These are phyloP conservation scores for Alternaria sp. DNA, from an alignment of 2,329 filamentous ascomycete species.

Conservation along the genomic window DNA sequence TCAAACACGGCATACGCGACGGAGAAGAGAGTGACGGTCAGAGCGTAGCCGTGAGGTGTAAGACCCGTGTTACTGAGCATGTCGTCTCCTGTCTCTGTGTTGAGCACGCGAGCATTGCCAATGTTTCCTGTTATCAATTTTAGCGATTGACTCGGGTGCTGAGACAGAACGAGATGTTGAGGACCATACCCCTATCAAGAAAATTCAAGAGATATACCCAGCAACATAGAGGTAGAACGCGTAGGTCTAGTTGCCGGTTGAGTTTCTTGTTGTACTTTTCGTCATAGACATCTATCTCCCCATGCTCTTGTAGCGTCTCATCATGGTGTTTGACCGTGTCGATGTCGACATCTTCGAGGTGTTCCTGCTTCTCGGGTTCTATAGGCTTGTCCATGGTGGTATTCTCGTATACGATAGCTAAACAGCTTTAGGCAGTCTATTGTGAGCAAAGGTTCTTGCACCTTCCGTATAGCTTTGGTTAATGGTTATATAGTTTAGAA, in stretches of 20 bases:
- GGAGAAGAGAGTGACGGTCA: slow-evolving; percentile 27
- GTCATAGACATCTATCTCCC: background rate
- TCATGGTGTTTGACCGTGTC: background rate
- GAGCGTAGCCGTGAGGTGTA: slow-evolving; percentile 60
- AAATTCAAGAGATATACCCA: slow-evolving; percentile 8
- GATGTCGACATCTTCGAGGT: background rate
- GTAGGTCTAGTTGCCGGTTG: slow-evolving; percentile 1
- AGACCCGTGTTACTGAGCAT: slow-evolving; percentile 67
- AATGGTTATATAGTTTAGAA: background rate
- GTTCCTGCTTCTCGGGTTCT: background rate
- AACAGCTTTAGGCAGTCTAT: background rate
- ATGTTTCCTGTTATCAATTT: background rate
- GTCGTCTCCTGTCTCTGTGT: slow-evolving; percentile 64
- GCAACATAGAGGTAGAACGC: slow-evolving; percentile 3
- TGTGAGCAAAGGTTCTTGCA: background rate
- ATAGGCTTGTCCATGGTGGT: background rate
- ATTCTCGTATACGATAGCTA: background rate
- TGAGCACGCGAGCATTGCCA: slow-evolving; percentile 74
- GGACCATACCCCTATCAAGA: background rate
- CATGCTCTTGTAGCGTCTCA: background rate
- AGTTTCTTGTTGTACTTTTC: slow-evolving; percentile 3
- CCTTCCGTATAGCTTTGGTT: background rate
- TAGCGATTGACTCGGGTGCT: background rate
- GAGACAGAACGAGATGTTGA: background rate
- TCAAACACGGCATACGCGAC: slow-evolving; percentile 49